These are phyloP conservation scores for Cinnamomum micranthum DNA, from an alignment of 164 flowering plant genomes.

Conservation along the genomic window DNA sequence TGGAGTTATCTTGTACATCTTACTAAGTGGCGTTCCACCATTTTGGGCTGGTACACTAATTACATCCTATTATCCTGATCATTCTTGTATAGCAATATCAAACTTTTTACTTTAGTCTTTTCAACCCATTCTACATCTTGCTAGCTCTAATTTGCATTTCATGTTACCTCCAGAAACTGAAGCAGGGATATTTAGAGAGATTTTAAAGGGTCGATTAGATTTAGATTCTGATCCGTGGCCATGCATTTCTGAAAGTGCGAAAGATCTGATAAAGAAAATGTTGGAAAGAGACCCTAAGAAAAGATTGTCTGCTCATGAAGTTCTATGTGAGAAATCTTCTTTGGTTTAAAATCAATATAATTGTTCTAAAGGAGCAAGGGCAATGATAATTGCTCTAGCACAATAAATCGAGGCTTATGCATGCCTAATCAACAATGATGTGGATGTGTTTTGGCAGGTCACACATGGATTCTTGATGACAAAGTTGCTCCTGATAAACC, in stretches of 20 bases:
- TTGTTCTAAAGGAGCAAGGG: background rate
- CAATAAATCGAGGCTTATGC: background rate
- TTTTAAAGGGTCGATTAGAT: slow-evolving; percentile 69
- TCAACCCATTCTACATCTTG: background rate
- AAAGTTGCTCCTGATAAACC: slow-evolving; percentile 78
- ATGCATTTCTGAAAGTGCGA: slow-evolving; percentile 76
- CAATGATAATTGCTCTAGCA: background rate
- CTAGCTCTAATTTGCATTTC: background rate
- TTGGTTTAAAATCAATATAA: background rate
- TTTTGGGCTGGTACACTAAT: slow-evolving; percentile 66
- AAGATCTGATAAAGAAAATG: slow-evolving; percentile 72
- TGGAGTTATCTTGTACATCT: slow-evolving; percentile 74
- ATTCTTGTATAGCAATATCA: background rate
- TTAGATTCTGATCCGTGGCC: slow-evolving; percentile 94
- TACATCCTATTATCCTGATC: background rate
- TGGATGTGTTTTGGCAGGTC: slow-evolving; percentile 43
- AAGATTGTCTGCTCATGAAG: slow-evolving; percentile 79
- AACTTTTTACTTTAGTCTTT: background rate
- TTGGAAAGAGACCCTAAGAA: slow-evolving; percentile 69
- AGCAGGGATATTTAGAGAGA: slow-evolving; percentile 82
- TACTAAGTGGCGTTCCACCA: slow-evolving; percentile 78
- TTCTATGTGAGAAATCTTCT: slow-evolving; percentile 54
- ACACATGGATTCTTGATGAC: slow-evolving; percentile 91
- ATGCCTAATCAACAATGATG: slow-evolving; percentile 6
- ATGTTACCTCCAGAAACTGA: slow-evolving; percentile 60